These are phyloP conservation scores for Gossypium gossypioides DNA, from an alignment of 441 rosid species.

Conservation along the genomic window DNA sequence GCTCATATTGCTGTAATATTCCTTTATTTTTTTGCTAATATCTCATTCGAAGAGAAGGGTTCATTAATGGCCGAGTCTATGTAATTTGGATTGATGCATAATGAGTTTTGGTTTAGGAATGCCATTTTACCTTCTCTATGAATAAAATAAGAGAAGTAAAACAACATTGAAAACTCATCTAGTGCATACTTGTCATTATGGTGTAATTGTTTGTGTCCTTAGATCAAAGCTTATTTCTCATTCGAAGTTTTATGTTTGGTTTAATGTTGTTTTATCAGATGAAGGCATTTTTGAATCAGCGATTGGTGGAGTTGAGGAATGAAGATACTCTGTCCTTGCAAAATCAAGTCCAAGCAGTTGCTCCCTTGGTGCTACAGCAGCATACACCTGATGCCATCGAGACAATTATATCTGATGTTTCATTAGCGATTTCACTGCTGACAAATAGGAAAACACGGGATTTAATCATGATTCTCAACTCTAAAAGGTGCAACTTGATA, in stretches of 20 bases:
- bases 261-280: constrained; percentile 36
- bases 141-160: neutral
- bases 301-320: constrained; percentile 60
- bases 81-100: neutral
- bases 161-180: neutral
- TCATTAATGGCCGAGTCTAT: neutral
- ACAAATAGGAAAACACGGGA: constrained; percentile 78
- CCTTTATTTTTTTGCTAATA: neutral
- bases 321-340: constrained; percentile 77
- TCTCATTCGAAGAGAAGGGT: neutral
- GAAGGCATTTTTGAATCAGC: constrained; percentile 77
- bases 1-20: neutral
- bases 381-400: constrained; percentile 70
- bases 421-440: constrained; percentile 58
- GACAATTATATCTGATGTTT: constrained; percentile 55
- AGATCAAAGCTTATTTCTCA: neutral
- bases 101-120: neutral
- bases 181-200: neutral
- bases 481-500: constrained; percentile 51
- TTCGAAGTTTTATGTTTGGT: constrained; percentile 3
- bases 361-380: constrained; percentile 86
- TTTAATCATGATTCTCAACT: constrained; percentile 85
- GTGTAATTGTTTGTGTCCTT: neutral
- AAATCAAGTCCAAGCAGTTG: constrained; percentile 88
- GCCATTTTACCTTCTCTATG: constrained; percentile 3